Base-by-base conservation (phyloP, 768 basidiomycete genomes). In the Suillus discolor region DNA sequence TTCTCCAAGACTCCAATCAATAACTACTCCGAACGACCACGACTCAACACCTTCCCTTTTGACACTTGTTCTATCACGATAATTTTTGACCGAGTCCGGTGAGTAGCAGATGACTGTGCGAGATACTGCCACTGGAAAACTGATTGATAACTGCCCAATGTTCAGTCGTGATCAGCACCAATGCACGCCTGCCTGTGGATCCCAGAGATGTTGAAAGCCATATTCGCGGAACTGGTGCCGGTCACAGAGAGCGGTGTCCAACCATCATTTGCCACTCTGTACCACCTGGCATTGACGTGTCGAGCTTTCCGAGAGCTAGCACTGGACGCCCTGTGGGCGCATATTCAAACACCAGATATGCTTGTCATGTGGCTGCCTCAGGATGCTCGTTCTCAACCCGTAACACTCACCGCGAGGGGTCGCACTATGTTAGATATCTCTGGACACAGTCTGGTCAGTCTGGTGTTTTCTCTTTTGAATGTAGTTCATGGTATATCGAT, bases 381-480 rank as follows among this genome's bases (percentile, higher is more conserved):
- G n/a, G 55, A 57, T 13, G 55, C 55, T 57, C 55, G 36, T 57
- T 38, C 55, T 23, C n/a, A 57, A 38, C 20, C 55, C 12, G n/a
- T 23, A 36, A 38, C 7, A 53, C 15, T 28, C 6, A 16, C 25
- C 25, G 6, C 6, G 25, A 6, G 15, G 3, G 25, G 25, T 28
- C 25, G 25, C 25, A 13, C 23, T 18, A 31, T 18, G 8, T 31
- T 31, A 3, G 13, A 31, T 18, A 16, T 11, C 8, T 38, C 8
- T 38, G 16, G 28, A 34, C 20, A 34, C 31, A 54, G 31, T 20
- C n/a, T n/a, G 34, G 55, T 57, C 12, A 15, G 55, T 57, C 34
- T 23, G 55, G 6, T 38, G n/a, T 38, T 36, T 53, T 25, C 49
- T 36, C 34, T 36, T n/a, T 57, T 38, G 55, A 57, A 36, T 18